phyloP scores from a whole-genome alignment of 306 rosid genomes.

The Carpinus viminea region DNA sequence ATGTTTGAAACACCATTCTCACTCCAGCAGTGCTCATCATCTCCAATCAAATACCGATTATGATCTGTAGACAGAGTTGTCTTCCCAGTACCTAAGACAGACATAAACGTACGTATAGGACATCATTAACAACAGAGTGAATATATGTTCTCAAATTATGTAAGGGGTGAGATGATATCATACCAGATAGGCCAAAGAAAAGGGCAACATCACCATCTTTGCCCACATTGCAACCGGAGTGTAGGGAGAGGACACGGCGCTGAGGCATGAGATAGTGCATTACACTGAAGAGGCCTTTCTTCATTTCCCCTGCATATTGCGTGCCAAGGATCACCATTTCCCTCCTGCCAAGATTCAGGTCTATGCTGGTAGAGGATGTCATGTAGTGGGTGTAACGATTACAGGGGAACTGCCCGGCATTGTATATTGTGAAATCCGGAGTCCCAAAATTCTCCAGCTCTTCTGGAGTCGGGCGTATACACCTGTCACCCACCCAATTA shows the following conservation, averaged over 20 bases:
- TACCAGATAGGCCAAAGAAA: constrained; percentile 96
- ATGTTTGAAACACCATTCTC: constrained; percentile 82
- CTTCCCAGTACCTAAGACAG: constrained; percentile 72
- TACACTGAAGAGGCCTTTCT: constrained; percentile 86
- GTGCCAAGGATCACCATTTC: constrained; percentile 99
- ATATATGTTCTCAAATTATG: too few species aligned
- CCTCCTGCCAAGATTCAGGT: constrained; percentile 78
- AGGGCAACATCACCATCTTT: constrained; percentile 89
- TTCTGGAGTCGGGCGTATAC: constrained; percentile 86
- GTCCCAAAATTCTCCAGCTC: constrained; percentile 90
- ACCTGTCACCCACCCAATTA: constrained; percentile 59
- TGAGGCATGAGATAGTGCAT: constrained; percentile 96
- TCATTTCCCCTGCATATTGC: constrained; percentile 97
- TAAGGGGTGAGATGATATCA: too few species aligned
- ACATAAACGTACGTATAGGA: background rate
- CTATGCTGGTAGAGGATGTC: constrained; percentile 94
- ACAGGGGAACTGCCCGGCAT: constrained; percentile 94
- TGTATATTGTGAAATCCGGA: constrained; percentile 96
- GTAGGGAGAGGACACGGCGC: constrained; percentile 79
- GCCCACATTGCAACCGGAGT: constrained; percentile 92
- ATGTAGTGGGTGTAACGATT: constrained; percentile 92
- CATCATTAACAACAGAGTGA: too few species aligned
- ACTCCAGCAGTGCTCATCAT: constrained; percentile 91
- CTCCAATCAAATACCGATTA: constrained; percentile 77
- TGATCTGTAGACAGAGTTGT: constrained; percentile 85